Evolutionary conservation across 2,329 filamentous ascomycete genomes (phyloP).

Genomic region (Pseudogymnoascus sp.): DNA sequence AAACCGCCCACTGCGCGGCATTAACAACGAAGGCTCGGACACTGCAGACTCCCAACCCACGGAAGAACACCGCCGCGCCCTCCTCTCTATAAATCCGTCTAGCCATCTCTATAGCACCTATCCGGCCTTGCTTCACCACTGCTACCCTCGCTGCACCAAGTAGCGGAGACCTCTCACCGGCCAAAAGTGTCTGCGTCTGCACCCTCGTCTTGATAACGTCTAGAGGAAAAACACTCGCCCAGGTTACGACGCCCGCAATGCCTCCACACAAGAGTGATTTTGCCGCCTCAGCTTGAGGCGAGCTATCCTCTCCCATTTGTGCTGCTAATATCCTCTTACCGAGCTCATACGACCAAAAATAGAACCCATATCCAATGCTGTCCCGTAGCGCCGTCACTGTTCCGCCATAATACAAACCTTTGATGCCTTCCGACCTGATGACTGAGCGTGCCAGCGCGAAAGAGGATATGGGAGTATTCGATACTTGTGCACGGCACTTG

Average conservation of each 20-base stretch:
- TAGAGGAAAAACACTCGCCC: constrained; percentile 82
- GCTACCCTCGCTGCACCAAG: constrained; percentile 21
- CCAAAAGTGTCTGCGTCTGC: constrained; percentile 55
- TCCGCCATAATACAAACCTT: constrained; percentile 74
- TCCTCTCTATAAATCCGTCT: constrained; percentile 55
- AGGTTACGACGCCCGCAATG: constrained; percentile 77
- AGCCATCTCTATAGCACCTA: constrained; percentile 55
- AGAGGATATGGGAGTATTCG: constrained; percentile 20
- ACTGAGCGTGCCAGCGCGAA: constrained; percentile 43
- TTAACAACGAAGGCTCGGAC: constrained; percentile 84
- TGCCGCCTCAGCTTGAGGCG: constrained; percentile 41
- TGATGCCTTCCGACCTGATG: constrained; percentile 47
- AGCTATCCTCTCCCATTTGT: constrained; percentile 12
- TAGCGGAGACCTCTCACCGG: constrained; percentile 24
- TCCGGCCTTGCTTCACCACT: constrained; percentile 21
- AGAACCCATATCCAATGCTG: constrained; percentile 91
- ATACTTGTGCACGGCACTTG: constrained; percentile 81
- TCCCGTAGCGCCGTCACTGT: constrained; percentile 74
- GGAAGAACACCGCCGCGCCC: constrained; percentile 57
- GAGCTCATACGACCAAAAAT: constrained; percentile 89
- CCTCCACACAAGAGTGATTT: constrained; percentile 76
- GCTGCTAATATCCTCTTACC: constrained; percentile 49
- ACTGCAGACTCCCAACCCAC: constrained; percentile 72
- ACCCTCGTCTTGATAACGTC: constrained; percentile 89
- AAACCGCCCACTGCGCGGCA: constrained; percentile 84